phyloP scores from a whole-genome alignment of 495 filamentous ascomycete species.

The Aspergillus carlsbadensis region DNA sequence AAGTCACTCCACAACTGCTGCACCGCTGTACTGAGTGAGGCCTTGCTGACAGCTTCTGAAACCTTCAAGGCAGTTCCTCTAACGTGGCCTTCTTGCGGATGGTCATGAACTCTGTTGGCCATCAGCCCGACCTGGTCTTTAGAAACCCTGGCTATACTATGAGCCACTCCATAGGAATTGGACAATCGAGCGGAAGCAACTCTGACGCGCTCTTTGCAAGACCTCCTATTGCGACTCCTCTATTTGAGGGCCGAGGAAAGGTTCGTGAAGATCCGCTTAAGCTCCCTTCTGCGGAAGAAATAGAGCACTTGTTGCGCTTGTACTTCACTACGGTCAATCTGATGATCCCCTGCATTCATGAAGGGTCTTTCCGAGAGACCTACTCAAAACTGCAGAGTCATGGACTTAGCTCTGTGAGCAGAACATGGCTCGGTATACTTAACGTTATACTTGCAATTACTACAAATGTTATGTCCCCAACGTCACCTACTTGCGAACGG shows the following conservation, averaged over 20 bases:
- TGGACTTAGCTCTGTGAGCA: background rate
- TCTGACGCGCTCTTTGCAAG: background rate
- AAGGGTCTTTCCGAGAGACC: background rate
- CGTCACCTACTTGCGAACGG: background rate
- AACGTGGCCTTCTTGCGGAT: background rate
- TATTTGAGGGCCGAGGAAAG: too few relatives aligned
- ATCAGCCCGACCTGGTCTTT: too few relatives aligned
- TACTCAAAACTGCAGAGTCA: background rate
- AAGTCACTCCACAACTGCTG: background rate
- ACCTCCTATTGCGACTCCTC: background rate
- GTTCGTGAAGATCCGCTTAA: background rate
- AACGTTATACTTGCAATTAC: background rate
- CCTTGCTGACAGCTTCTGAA: background rate
- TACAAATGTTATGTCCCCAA: background rate
- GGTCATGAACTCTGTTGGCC: background rate
- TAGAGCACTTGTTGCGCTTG: background rate
- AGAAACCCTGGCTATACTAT: background rate
- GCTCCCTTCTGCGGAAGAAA: background rate
- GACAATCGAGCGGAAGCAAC: background rate
- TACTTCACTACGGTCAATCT: background rate
- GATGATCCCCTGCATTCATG: constrained; percentile 3
- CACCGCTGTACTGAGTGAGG: too few relatives aligned
- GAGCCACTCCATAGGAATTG: background rate
- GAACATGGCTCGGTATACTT: background rate
- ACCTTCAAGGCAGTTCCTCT: background rate